These are phyloP conservation scores for Ascochyta rabiei DNA, from an alignment of 2,329 filamentous ascomycete genomes.

Conservation along the genomic window DNA sequence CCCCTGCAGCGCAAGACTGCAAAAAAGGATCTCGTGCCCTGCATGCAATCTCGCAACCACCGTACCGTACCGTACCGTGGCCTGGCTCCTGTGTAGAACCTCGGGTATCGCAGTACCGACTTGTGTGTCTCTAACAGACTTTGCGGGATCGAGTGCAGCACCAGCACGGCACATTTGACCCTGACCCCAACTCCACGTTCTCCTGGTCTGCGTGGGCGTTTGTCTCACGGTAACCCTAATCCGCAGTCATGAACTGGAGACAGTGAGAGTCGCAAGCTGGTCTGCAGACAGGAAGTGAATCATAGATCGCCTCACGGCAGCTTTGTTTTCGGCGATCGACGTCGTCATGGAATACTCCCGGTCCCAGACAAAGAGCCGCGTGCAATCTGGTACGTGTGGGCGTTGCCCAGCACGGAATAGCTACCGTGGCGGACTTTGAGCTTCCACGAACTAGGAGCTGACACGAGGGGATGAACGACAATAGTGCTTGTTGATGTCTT, in stretches of 20 bases:
- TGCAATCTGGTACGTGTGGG: background rate
- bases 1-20: slow-evolving; percentile 7
- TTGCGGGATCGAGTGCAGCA: background rate
- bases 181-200: background rate
- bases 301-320: slow-evolving; percentile 2
- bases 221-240: background rate
- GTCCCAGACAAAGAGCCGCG: slow-evolving; percentile 2
- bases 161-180: background rate
- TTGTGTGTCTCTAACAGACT: background rate
- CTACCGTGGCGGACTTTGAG: background rate
- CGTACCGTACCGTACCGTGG: background rate
- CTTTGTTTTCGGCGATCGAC: background rate
- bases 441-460: background rate
- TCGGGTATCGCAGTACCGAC: background rate
- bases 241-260: background rate
- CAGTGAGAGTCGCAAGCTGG: background rate
- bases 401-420: slow-evolving; percentile 6
- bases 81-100: slow-evolving; percentile 8
- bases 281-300: slow-evolving; percentile 3
- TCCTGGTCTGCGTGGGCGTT: background rate
- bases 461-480: background rate
- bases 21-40: slow-evolving; percentile 6
- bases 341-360: slow-evolving; percentile 2
- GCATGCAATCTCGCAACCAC: slow-evolving; percentile 8
- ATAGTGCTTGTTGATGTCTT: background rate